Base-by-base conservation (phyloP, 202 grass and related monocot genomes). In the Hordeum pubiflorum region DNA sequence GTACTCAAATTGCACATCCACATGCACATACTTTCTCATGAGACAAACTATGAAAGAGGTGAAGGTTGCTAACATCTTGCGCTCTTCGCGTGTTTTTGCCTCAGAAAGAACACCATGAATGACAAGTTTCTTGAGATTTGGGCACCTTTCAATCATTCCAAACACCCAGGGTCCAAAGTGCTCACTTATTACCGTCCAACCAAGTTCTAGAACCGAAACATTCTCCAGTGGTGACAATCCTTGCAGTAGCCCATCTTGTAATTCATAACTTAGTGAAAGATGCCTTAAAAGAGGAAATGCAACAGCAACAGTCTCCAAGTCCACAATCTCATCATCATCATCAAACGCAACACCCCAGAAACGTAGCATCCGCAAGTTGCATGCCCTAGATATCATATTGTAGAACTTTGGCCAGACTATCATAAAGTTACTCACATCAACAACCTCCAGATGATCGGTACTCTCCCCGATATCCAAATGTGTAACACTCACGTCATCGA, bases 331-430 rank as follows among this genome's bases (percentile, higher is more conserved):
- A 89, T 98, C 95, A 74, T 95, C 96, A 52, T 93, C 90, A 44
- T 93, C 95, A 89, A 98, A 98, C 18, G 89, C 89, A 77, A 93
- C 92, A 86, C 88, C 92, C 95, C 95, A 98, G 78, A 98, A 89
- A 13, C 90, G 86, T 69, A 95, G 69, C 79, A 62, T 83, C 84
- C 72, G 88, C 72, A 98, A 70, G 69, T 85, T 98, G 43, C 90
- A 88, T 63, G 95, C 89, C 73, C 90, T 89, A 33, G 90, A 93
- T 82, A 98, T 91, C 79, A 94, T 95, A 72, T 63, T 91, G 71
- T 95, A 98, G 72, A 98, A 94, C 83, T 94, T 98, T 3, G 95
- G 95, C 92, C 90, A 91, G 8, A 89, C 75, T 86, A 98, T 94
- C 24, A 89, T 91, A 70, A 98, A 98, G 72, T 98, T 91, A 77